Evolutionary conservation across 169 alveolate species (phyloP), one percentile per base, ranked within the genome.

Genomic region (Babesia ovata): DNA sequence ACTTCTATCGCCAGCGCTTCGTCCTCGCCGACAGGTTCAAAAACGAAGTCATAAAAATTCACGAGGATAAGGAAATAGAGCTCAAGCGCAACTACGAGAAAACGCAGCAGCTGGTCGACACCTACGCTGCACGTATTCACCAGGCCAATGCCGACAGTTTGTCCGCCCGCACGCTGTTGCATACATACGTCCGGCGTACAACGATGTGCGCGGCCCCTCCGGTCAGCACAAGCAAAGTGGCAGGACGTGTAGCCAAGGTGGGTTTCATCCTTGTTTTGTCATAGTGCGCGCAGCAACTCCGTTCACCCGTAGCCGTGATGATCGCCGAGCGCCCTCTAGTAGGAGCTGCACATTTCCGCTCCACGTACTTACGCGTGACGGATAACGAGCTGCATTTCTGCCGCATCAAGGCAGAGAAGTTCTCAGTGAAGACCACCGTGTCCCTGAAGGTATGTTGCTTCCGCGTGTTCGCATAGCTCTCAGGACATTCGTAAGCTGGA

Each of bases 61-160:
- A 48, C 10, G 76, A 67, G 65, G 66, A 24, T 6, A 36, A 49
- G 17, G 76, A 67, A 13, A 42, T 16, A 50, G 65, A 67, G 54
- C 16, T 67, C 8, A 58, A 67, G 53, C 63, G 54, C 50, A 67
- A 42, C 48, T 33, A 54, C 44, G 76, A 67, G 65, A 33, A 36
- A 28, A 58, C 76, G 21, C 46, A 71, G 72, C 81, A 71, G 63
- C 42, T 71, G 61, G 26, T 71, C 11, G 71, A 71, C 39, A 71
- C 81, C 13, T 71, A 71, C 48, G 81, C 81, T 28, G 72, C 70
- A 4, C 59, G 72, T 26, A 42, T 46, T 3, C 63, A 57, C 33
- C 58, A 71, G 61, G 72, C 81, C 7, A 56, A 71, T 24, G 81
- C 81, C 28, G 81, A 71, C 29, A 60, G 50, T 48, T 29, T 57